Evolutionary conservation across 345 rosid genomes (phyloP).

Genomic region (Citrus cavaleriei): DNA sequence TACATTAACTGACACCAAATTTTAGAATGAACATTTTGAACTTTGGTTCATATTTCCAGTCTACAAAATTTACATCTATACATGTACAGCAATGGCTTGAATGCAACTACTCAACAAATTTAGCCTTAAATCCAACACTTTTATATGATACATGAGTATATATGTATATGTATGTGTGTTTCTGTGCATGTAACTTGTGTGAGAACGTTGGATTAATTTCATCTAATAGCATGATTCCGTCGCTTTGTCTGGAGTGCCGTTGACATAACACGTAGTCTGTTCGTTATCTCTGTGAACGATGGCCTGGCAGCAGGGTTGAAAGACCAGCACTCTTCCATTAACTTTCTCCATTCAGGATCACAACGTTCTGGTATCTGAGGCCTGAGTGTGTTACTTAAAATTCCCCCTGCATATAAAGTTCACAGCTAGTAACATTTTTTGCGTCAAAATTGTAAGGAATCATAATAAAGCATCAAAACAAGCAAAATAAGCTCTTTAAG

Average conservation of each 20-base stretch:
- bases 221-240: conserved; percentile 21
- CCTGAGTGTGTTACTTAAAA: conserved; percentile 71
- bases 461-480: background rate
- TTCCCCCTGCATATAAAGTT: conserved; percentile 61
- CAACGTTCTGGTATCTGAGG: conserved; percentile 71
- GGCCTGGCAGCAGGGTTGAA: conserved; percentile 65
- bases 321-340: conserved; percentile 94
- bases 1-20: too few species aligned
- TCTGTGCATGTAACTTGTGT: background rate
- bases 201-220: background rate
- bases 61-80: background rate
- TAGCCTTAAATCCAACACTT: background rate
- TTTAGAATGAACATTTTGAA: too few species aligned
- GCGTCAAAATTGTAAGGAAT: background rate
- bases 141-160: background rate
- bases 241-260: conserved; percentile 50
- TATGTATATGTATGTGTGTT: background rate
- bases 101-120: conserved; percentile 1
- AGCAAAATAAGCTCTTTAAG: background rate
- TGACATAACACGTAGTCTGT: conserved; percentile 53
- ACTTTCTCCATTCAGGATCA: conserved; percentile 63
- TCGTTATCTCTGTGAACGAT: conserved; percentile 73
- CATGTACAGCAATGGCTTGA: background rate
- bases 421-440: background rate
- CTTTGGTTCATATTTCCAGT: background rate